Evolutionary conservation across 2,329 filamentous ascomycete species (phyloP).

Genomic region (Claviceps africana): DNA sequence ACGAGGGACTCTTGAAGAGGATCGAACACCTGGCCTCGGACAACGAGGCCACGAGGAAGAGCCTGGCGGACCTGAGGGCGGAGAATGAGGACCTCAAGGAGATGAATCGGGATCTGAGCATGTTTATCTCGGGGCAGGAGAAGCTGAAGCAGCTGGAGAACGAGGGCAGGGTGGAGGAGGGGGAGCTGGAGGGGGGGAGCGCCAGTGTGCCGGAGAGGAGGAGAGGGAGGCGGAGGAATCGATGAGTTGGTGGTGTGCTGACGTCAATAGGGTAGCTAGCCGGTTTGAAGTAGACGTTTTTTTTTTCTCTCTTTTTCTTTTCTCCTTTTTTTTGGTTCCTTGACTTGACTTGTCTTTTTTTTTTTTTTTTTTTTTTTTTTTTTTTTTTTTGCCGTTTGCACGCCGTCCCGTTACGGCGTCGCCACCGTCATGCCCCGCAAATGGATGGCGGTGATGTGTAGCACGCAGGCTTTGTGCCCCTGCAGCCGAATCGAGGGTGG

Average conservation of each 20-base stretch:
- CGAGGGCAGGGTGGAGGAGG: conserved; percentile 43
- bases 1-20: conserved; percentile 65
- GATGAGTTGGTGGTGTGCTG: not conserved
- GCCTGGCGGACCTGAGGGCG: conserved; percentile 40
- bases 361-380: no score
- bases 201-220: conserved; percentile 51
- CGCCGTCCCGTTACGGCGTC: no score
- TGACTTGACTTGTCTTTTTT: no score
- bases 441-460: no score
- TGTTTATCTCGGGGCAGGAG: conserved; percentile 76
- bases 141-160: conserved; percentile 60
- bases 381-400: no score
- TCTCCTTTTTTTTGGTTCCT: no score
- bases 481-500: no score
- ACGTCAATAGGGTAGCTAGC: no score
- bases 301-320: no score
- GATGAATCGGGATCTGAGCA: conserved; percentile 73
- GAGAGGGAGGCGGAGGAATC: conserved; percentile 31
- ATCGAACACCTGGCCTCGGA: conserved; percentile 61
- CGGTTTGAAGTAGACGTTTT: no score
- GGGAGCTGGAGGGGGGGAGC: conserved; percentile 63
- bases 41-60: conserved; percentile 39
- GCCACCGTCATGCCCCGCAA: no score
- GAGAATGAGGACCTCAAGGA: conserved; percentile 66
- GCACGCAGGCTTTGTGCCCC: no score